A percentile compares a stretch with the other conserved stretches of the same genome.
phyloP scores from a whole-genome alignment of 768 basidiomycete species.

The Mycena latifolia region DNA sequence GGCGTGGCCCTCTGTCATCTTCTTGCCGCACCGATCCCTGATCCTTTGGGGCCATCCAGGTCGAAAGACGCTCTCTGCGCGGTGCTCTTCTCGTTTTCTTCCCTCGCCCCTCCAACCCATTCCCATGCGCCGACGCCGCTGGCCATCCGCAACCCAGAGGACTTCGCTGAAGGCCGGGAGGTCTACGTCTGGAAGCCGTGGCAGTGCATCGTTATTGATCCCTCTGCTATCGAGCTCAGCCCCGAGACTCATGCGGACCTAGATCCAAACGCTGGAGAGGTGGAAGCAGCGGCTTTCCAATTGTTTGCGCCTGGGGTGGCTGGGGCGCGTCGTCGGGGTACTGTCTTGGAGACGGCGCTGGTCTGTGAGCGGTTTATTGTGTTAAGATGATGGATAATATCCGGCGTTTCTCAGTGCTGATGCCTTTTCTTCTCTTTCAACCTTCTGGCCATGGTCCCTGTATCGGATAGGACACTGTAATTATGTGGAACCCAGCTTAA shows the following conservation, averaged over 20 bases:
- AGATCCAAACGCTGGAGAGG: neutral
- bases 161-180: conserved; percentile 54
- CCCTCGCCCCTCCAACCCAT: conserved; percentile 38
- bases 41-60: conserved; percentile 32
- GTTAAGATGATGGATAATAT: conserved; percentile 16
- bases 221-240: conserved; percentile 22
- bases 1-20: conserved; percentile 60
- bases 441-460: neutral
- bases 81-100: conserved; percentile 52
- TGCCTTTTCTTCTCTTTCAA: conserved; percentile 2
- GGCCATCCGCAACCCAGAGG: conserved; percentile 48
- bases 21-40: conserved; percentile 33
- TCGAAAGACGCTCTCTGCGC: conserved; percentile 43
- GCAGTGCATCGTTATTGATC: conserved; percentile 46
- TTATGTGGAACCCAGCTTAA: neutral
- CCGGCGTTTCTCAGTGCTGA: neutral
- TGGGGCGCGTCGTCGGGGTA: conserved; percentile 16
- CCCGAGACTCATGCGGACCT: conserved; percentile 3
- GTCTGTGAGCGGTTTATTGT: conserved; percentile 35
- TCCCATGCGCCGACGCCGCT: conserved; percentile 35
- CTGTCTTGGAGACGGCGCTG: conserved; percentile 27
- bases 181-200: conserved; percentile 66
- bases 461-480: conserved; percentile 14
- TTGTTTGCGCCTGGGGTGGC: conserved; percentile 21
- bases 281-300: conserved; percentile 18